phyloP scores from a whole-genome alignment of 805 yeast species.

The Nakazawaea wyomingensis region DNA sequence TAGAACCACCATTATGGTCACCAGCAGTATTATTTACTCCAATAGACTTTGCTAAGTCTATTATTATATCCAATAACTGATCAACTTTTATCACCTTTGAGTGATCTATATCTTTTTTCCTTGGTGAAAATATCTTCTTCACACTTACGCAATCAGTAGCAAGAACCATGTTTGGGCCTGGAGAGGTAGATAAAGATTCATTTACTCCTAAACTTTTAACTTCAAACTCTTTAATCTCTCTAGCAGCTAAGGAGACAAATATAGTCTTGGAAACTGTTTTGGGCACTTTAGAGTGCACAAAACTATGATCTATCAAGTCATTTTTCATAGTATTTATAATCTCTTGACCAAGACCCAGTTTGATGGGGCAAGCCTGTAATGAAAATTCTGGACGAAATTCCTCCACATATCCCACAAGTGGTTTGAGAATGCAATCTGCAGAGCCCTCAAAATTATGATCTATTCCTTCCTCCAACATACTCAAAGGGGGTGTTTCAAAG shows the following conservation, averaged over 20 bases:
- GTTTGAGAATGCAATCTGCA: constrained; percentile 9
- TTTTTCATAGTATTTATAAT: constrained; percentile 42
- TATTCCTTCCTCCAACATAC: constrained; percentile 16
- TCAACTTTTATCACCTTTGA: constrained; percentile 2
- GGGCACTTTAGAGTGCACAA: constrained; percentile 17
- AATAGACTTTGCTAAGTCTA: constrained; percentile 6
- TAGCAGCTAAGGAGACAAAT: constrained; percentile 37
- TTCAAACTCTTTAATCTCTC: constrained; percentile 40
- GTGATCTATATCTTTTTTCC: constrained; percentile 2
- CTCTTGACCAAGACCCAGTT: constrained; percentile 37
- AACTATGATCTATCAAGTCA: constrained; percentile 36
- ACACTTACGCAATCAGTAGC: constrained; percentile 4
- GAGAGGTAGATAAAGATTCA: background rate
- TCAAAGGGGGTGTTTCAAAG: constrained; percentile 6
- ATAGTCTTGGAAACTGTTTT: constrained; percentile 32
- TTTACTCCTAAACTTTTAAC: constrained; percentile 19
- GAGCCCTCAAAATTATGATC: constrained; percentile 1
- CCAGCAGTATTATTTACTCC: background rate
- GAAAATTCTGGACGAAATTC: constrained; percentile 48
- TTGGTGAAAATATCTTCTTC: constrained; percentile 8
- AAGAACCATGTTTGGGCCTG: background rate
- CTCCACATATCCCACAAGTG: constrained; percentile 33
- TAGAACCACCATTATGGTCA: background rate
- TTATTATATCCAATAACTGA: constrained; percentile 3
- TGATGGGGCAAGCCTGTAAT: constrained; percentile 45